A percentile compares a stretch with the other conserved stretches of the same genome.
Evolutionary conservation across 2,329 filamentous ascomycete genomes (phyloP).

Genomic region (Exophiala aquamarina): DNA sequence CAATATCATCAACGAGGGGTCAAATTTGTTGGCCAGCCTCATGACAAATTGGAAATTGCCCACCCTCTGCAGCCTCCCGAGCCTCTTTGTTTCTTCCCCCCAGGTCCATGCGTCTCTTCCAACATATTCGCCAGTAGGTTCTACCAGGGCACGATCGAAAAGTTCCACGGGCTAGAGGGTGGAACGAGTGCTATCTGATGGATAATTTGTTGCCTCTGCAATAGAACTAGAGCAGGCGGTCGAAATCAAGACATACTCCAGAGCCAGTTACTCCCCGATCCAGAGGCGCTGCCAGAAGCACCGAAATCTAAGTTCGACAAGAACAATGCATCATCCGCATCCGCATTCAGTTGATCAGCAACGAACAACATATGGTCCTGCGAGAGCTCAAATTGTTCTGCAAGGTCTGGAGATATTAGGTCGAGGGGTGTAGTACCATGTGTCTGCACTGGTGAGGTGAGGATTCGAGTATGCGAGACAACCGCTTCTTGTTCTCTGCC

Average conservation of each 20-base stretch:
- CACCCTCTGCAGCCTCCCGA: too few relatives aligned
- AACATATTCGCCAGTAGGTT: too few relatives aligned
- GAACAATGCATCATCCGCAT: conserved; percentile 4
- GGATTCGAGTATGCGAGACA: too few relatives aligned
- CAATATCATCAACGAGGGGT: too few relatives aligned
- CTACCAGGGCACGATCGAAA: too few relatives aligned
- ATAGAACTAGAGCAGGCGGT: not conserved
- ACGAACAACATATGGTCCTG: conserved; percentile 4
- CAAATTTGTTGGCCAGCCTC: too few relatives aligned
- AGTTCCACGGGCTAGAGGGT: too few relatives aligned
- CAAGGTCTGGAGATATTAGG: conserved; percentile 1
- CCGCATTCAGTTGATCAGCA: conserved; percentile 1
- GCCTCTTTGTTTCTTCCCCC: too few relatives aligned
- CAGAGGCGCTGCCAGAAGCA: not conserved
- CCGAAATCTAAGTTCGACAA: not conserved
- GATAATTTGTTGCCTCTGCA: too few relatives aligned
- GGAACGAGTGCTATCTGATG: too few relatives aligned
- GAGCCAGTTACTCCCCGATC: not conserved
- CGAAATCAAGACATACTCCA: conserved; percentile 3
- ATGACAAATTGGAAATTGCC: too few relatives aligned
- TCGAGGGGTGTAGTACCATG: conserved; percentile 1
- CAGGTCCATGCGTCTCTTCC: too few relatives aligned
- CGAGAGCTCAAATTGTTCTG: conserved; percentile 1
- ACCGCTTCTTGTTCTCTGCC: not conserved
- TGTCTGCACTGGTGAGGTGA: not conserved